Base-by-base conservation (phyloP, 192 early-diverging fungal species). In the Podila minutissima region DNA sequence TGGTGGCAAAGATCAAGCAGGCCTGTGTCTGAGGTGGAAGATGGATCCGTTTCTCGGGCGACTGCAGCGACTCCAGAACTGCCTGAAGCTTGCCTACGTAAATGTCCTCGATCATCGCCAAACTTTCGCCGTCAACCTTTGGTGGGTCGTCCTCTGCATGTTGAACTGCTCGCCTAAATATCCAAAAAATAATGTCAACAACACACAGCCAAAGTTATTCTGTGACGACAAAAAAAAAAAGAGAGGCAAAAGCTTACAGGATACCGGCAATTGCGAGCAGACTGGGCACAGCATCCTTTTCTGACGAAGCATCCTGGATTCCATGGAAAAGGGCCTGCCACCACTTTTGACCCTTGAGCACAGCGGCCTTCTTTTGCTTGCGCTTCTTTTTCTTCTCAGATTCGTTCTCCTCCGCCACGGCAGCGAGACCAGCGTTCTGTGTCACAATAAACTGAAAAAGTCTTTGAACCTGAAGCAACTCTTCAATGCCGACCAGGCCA, bases 401-500 rank as follows among this genome's bases (percentile, higher is more conserved):
- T 13, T 57, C 61, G 8, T 75, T 53, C 2, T 69, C 62, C 20
- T 75, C 74, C 26, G 72, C 67, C 22, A 69, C 55, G 1, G 70
- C 37, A 28, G 32, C 26, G 12, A 79, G 60, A 11, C 70, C 76
- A 3, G 76, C 76, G 29, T 67, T 72, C 5, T 79, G 70, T 0
- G 76, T 79, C 8, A 79, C 70, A 2, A 79, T 66, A 64, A 79
- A 79, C 50, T 79, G 76, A 35, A 79, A 68, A 20, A 79, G 59
- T 20, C 76, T 62, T 22, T 72, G 76, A 28, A 79, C 62, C 70
- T 79, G 76, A 33, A 79, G 51, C 4, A 79, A 60, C 26, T 79
- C 76, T 26, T 79, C 76, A 5, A 68, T 32, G 24, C 12, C 64
- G n/a, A 28, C 51, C 35, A 64, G 38, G 41, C 28, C 59, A 57